Base-by-base conservation (phyloP, 768 basidiomycete genomes). In the Suillus alpinus region DNA sequence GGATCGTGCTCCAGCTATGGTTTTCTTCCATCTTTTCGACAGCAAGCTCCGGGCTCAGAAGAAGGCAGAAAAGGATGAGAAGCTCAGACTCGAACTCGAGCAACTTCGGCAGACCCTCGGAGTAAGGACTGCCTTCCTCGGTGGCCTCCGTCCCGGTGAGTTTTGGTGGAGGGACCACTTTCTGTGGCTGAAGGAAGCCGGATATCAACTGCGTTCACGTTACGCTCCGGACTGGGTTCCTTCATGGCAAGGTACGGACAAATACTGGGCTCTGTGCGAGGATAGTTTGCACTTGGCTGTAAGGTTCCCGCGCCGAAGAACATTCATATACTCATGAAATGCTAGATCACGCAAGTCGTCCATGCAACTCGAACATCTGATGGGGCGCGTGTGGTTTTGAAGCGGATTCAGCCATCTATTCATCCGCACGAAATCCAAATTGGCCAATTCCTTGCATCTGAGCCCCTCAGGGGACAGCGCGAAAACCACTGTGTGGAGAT, bases 151-250 rank as follows among this genome's bases (percentile, higher is more conserved):
- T 10, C 2, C 9, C 9, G 7, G 1, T 9, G 62, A 63, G 44
- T 8, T 56, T 4, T 60, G 57, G 50, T 63, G 62, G 62, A 20
- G 67, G 4, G 63, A 66, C 34, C 67, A 67, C 59, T 68, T 73
- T 39, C 29, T 43, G 1, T 77, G 75, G 74, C 60, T 76, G 5
- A 51, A 66, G 31, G 62, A 64, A 1, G 56, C 56, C n/a, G 74
- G 76, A 12, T 78, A 77, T 58, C 50, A 63, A 26, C 16, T 26
- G 3, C 70, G 76, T 0, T 61, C 71, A 7, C 67, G 77, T 1
- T 76, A 70, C 52, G 23, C 46, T 8, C 75, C 75, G 1, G 68
- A 67, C 39, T 77, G 76, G 76, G 60, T 66, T 16, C 72, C 74
- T 0, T 77, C 75, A 6, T 78, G 76, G 76, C 40, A 37, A 26